These are phyloP conservation scores for Myxozyma vanderwaltii DNA, from an alignment of 805 yeast genomes.

Conservation along the genomic window DNA sequence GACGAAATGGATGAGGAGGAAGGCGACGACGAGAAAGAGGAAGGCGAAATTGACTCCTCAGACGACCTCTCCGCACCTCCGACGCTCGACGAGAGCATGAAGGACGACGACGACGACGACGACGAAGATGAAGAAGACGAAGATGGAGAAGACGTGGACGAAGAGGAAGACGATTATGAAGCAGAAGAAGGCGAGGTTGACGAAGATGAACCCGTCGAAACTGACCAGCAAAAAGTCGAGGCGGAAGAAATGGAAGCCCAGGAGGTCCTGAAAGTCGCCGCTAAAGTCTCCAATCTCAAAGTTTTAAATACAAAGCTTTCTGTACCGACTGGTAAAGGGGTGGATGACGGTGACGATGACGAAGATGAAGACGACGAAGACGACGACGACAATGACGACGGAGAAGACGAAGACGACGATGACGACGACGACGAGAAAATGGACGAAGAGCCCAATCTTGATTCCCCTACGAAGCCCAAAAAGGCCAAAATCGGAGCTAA, in stretches of 20 bases:
- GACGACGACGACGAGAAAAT: constrained; percentile 10
- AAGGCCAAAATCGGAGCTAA: constrained; percentile 36
- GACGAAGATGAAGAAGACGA: constrained; percentile 13
- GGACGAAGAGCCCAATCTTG: constrained; percentile 7
- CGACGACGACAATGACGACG: constrained; percentile 18
- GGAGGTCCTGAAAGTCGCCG: constrained; percentile 1
- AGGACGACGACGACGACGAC: constrained; percentile 10
- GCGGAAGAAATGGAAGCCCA: constrained; percentile 5
- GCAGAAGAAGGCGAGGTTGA: constrained; percentile 1
- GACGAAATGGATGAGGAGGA: constrained; percentile 9
- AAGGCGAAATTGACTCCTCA: constrained; percentile 21
- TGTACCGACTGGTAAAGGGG: constrained; percentile 16
- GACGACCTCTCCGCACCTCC: constrained; percentile 21
- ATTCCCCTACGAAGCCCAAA: neutral
- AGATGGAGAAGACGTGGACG: constrained; percentile 9
- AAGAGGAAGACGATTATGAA: constrained; percentile 3
- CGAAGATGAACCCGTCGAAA: neutral
- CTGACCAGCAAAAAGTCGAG: constrained; percentile 1
- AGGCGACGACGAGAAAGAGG: constrained; percentile 22
- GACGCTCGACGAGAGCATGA: neutral
- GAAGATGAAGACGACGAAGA: constrained; percentile 34
- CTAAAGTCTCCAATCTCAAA: constrained; percentile 1
- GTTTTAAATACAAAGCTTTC: neutral
- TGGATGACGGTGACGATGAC: constrained; percentile 26
- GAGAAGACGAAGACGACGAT: constrained; percentile 11